Percentiles rank a stretch among this genome's conserved stretches.
Evolutionary conservation across 768 basidiomycete genomes (phyloP).

Genomic region (Boletus pseudopeckii): DNA sequence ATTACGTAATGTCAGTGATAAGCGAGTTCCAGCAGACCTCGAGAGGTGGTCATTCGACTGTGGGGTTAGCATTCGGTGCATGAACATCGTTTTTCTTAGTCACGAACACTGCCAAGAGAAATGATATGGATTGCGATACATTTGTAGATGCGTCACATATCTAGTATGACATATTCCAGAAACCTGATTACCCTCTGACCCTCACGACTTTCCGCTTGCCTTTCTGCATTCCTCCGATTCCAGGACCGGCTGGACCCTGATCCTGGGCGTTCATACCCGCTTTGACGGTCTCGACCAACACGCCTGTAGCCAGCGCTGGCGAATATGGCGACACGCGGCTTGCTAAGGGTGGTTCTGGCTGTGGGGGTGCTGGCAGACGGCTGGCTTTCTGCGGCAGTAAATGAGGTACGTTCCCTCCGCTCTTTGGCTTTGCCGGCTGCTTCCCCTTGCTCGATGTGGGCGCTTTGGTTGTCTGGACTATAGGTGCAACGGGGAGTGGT

Average conservation of each 20-base stretch:
- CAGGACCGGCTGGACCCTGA: slow-evolving; percentile 38
- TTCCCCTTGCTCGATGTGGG: slow-evolving; percentile 45
- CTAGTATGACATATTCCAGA: neutral
- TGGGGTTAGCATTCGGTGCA: neutral
- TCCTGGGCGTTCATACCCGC: slow-evolving; percentile 76
- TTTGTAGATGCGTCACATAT: slow-evolving; percentile 14
- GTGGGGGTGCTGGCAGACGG: slow-evolving; percentile 69
- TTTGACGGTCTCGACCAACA: slow-evolving; percentile 80
- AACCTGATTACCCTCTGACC: slow-evolving; percentile 49
- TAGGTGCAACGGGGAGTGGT: slow-evolving; percentile 26
- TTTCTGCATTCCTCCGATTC: slow-evolving; percentile 44
- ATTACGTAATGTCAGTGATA: no score
- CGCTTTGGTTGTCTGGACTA: slow-evolving; percentile 31
- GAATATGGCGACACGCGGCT: slow-evolving; percentile 78
- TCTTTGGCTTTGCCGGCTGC: slow-evolving; percentile 47
- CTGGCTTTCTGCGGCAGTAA: slow-evolving; percentile 27
- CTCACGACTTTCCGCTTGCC: slow-evolving; percentile 80
- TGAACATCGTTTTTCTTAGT: no score
- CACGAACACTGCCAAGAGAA: neutral
- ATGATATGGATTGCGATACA: slow-evolving; percentile 17
- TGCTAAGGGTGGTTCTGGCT: slow-evolving; percentile 68
- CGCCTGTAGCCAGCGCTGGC: slow-evolving; percentile 70
- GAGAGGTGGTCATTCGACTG: neutral
- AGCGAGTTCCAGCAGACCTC: neutral
- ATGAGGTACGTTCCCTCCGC: slow-evolving; percentile 32